These are phyloP conservation scores for Apostasia ramifera DNA, from an alignment of 106 monocot species.

Conservation along the genomic window DNA sequence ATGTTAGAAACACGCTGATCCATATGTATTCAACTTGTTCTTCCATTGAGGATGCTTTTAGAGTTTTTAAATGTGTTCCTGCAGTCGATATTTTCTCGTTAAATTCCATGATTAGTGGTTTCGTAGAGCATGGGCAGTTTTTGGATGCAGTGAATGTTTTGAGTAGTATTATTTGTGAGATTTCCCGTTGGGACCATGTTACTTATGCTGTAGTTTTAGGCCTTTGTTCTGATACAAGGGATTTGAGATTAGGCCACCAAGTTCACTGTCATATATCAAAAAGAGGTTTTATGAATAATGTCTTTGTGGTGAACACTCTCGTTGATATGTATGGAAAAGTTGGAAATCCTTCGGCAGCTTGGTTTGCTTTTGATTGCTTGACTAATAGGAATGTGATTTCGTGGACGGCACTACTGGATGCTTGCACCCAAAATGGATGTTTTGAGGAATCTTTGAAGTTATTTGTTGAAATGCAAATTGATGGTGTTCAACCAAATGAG, in stretches of 20 bases:
- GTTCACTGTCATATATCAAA: constrained; percentile 35
- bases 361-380: constrained; percentile 15
- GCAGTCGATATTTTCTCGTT: constrained; percentile 29
- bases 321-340: constrained; percentile 68
- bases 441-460: constrained; percentile 53
- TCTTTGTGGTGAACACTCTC: constrained; percentile 35
- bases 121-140: constrained; percentile 29
- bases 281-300: constrained; percentile 22
- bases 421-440: constrained; percentile 39
- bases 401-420: constrained; percentile 50
- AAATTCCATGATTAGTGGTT: constrained; percentile 52
- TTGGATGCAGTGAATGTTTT: constrained; percentile 18
- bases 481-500: constrained; percentile 37
- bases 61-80: constrained; percentile 14
- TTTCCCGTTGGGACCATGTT: constrained; percentile 48
- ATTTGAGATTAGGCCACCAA: constrained; percentile 36
- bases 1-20: constrained; percentile 42
- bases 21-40: constrained; percentile 39
- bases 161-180: constrained; percentile 17
- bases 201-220: constrained; percentile 44
- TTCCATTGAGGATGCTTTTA: constrained; percentile 17
- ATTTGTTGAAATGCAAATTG: constrained; percentile 33
- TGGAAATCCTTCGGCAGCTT: constrained; percentile 17
- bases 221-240: constrained; percentile 26
- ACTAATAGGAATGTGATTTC: constrained; percentile 38